These are phyloP conservation scores for Scheffersomyces stipitis DNA, from an alignment of 805 yeast species.

Conservation along the genomic window DNA sequence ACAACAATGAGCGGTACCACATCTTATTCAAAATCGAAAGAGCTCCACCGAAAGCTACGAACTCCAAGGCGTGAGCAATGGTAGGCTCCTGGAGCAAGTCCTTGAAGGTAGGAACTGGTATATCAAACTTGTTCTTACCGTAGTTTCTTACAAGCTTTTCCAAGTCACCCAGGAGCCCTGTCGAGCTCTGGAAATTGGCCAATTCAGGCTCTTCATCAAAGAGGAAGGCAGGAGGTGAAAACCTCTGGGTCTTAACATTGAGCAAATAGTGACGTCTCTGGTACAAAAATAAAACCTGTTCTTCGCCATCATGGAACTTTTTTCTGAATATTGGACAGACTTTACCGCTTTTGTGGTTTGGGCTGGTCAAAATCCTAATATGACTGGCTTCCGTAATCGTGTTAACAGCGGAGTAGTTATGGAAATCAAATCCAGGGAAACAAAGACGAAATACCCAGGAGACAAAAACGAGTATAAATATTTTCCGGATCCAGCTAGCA, in stretches of 20 bases:
- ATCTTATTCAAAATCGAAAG: conserved; percentile 95
- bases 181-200: conserved; percentile 51
- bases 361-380: conserved; percentile 74
- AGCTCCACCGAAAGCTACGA: conserved; percentile 93
- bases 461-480: conserved; percentile 70
- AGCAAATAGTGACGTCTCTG: conserved; percentile 90
- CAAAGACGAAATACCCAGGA: conserved; percentile 89
- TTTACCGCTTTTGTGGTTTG: conserved; percentile 83
- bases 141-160: conserved; percentile 53
- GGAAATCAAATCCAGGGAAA: conserved; percentile 70
- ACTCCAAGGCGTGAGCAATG: conserved; percentile 95
- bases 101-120: conserved; percentile 87
- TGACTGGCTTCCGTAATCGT: conserved; percentile 64
- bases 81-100: conserved; percentile 97
- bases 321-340: conserved; percentile 64
- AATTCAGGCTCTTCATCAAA: conserved; percentile 62
- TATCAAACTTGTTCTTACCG: conserved; percentile 88
- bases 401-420: conserved; percentile 56
- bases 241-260: conserved; percentile 50
- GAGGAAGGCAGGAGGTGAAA: conserved; percentile 80
- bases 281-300: conserved; percentile 72
- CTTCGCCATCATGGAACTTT: conserved; percentile 52
- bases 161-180: conserved; percentile 58
- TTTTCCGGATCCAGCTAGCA: conserved; percentile 72
- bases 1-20: conserved; percentile 93